phyloP scores from a whole-genome alignment of 2,329 filamentous ascomycete species.

The Ophiocordyceps australis region DNA sequence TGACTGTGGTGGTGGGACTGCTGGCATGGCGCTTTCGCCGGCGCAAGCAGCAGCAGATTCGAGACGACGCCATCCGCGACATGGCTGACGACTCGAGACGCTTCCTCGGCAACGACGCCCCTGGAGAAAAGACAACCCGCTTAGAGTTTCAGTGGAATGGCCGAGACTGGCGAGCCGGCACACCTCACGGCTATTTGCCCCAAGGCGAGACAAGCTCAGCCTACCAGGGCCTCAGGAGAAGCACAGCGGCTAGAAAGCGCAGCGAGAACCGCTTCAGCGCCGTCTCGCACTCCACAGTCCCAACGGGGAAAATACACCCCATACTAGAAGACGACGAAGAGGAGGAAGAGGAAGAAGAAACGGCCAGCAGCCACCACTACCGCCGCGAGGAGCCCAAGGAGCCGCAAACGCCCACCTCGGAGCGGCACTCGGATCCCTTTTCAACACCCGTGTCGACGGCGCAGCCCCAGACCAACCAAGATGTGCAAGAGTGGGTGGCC shows the following conservation, averaged over 20 bases:
- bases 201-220: slow-evolving; percentile 23
- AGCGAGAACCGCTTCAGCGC: slow-evolving; percentile 15
- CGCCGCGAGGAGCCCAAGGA: neutral
- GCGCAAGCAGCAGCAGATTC: slow-evolving; percentile 15
- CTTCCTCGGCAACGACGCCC: slow-evolving; percentile 17
- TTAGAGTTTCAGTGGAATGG: slow-evolving; percentile 9
- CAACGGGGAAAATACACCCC: slow-evolving; percentile 30
- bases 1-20: slow-evolving; percentile 24
- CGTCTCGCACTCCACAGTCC: slow-evolving; percentile 9
- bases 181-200: slow-evolving; percentile 18
- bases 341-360: slow-evolving; percentile 14
- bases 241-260: slow-evolving; percentile 10
- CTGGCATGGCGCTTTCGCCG: slow-evolving; percentile 30
- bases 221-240: slow-evolving; percentile 28
- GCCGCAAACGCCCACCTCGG: slow-evolving; percentile 15
- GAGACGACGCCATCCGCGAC: slow-evolving; percentile 25
- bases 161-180: slow-evolving; percentile 25
- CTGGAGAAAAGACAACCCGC: slow-evolving; percentile 20
- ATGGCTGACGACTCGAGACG: slow-evolving; percentile 32
- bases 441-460: slow-evolving; percentile 18
- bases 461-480: slow-evolving; percentile 20
- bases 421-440: slow-evolving; percentile 28
- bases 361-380: slow-evolving; percentile 3
- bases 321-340: slow-evolving; percentile 43
- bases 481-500: slow-evolving; percentile 39